Conservation (phyloP, 495 filamentous ascomycete genomes). For the Neurospora sp. region DNA sequence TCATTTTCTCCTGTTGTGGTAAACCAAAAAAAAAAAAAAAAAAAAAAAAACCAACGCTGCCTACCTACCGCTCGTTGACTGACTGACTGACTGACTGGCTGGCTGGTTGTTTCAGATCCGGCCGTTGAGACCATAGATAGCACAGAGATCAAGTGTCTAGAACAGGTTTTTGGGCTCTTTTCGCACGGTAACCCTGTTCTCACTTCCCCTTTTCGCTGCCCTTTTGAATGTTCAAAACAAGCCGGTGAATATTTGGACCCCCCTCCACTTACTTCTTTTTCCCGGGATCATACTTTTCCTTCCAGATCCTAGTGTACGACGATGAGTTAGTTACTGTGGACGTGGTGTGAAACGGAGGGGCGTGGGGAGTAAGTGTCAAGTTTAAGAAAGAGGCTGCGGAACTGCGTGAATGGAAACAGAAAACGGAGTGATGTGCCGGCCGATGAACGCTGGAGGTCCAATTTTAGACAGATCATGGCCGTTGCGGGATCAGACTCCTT, state of each 20-base stretch:
- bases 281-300: slow-evolving; percentile 80
- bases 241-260: neutral
- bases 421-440: neutral
- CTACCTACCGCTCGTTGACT: neutral
- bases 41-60: neutral
- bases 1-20: neutral
- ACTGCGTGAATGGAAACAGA: neutral
- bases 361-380: neutral
- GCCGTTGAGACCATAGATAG: neutral
- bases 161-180: neutral
- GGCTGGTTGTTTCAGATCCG: neutral
- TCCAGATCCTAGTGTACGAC: slow-evolving; percentile 69
- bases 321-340: neutral
- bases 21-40: neutral
- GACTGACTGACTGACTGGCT: neutral
- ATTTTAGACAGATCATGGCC: neutral
- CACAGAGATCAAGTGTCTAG: neutral
- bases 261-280: slow-evolving; percentile 23
- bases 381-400: neutral
- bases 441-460: neutral
- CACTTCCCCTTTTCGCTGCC: neutral
- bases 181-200: neutral
- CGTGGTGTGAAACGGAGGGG: neutral
- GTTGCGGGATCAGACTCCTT: neutral
- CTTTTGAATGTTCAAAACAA: neutral